Base-by-base conservation (phyloP, 495 filamentous ascomycete genomes). In the Neurospora sp. region DNA sequence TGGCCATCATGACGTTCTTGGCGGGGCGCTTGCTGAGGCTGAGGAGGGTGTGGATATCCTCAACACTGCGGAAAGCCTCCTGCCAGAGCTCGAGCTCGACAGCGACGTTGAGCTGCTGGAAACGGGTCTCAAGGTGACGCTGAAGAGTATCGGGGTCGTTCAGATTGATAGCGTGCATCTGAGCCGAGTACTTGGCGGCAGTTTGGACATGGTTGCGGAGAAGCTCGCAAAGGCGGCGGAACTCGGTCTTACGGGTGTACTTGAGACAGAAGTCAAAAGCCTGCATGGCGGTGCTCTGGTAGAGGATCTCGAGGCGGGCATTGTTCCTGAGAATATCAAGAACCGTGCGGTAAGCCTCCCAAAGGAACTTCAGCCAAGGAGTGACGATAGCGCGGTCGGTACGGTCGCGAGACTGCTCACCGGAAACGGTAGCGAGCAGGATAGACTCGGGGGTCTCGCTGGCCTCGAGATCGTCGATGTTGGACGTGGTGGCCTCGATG, bases 1-100 rank as follows among this genome's bases (percentile, higher is more conserved):
- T 99, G 82, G 96, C 96, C 96, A 99, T 99, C 94, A 98, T 98
- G 75, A 97, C 87, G 82, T 98, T 97, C 90, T 98, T 98, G n/a
- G 96, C 92, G 45, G 94, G 94, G 69, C 95, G 92, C 89, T 99
- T 99, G 93, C 96, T 98, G 73, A 98, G 88, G 87, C 90, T 98
- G 75, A 99, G 89, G 73, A 99, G 89, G n/a, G 93, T 97, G 83
- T 99, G 96, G 77, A 98, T 99, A 83, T 99, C 96, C 82, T 99
- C 96, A 70, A 99, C 94, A 79, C 94, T 97, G 77, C 94, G 91
- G 90, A 99, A 99, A 74, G 96, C 96, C 85, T 99, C 96, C 83
- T 99, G 96, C 96, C 96, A 99, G 61, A 99, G 85, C 84, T 99
- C 96, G 71, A 99, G 86, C 83, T 99, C 96, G 38, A 98, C 96